Percentiles rank a stretch among this genome's conserved stretches.
phyloP scores from a whole-genome alignment of 257 asterid species.

The Solanum lignicaule region DNA sequence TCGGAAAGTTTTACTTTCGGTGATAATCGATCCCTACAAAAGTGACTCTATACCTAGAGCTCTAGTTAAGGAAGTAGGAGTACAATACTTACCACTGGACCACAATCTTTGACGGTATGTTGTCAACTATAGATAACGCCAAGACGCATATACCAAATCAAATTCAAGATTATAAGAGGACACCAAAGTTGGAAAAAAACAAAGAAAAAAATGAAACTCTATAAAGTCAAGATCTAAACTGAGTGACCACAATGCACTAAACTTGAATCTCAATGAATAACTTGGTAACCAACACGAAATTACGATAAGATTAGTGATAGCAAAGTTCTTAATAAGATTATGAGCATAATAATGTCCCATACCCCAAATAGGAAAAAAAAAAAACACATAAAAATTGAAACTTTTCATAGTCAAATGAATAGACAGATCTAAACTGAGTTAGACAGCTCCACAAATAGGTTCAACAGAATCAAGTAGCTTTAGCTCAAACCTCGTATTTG shows the following conservation, averaged over 20 bases:
- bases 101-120: not conserved
- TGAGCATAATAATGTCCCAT: not conserved
- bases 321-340: not conserved
- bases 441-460: not conserved
- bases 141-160: not conserved
- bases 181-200: not conserved
- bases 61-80: not conserved
- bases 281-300: not conserved
- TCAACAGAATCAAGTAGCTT: not conserved
- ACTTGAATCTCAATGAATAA: not conserved
- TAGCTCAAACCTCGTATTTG: not conserved
- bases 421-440: not conserved
- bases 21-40: not conserved
- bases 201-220: not conserved
- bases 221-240: not conserved
- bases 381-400: not conserved
- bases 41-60: not conserved
- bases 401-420: not conserved
- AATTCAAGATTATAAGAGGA: not conserved
- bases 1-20: not conserved
- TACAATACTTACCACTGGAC: not conserved
- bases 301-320: not conserved
- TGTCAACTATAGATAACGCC: not conserved
- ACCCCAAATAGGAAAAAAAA: not conserved
- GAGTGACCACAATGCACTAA: not conserved